phyloP scores from a whole-genome alignment of 805 yeast genomes.

The Wickerhamia fluorescens region DNA sequence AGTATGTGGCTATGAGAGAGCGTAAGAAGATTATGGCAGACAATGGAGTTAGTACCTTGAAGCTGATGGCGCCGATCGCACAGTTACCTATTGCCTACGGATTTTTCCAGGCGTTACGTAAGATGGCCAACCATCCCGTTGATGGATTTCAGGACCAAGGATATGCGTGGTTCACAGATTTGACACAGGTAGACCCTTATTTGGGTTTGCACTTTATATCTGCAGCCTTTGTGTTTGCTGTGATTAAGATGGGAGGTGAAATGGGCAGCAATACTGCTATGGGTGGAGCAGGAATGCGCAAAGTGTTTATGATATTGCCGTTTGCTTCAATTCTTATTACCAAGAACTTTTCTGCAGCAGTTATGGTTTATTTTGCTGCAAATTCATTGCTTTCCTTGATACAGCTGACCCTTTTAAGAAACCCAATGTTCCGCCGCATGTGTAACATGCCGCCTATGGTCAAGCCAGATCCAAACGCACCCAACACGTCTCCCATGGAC shows the following conservation, averaged over 20 bases:
- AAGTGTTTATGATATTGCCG: constrained; percentile 67
- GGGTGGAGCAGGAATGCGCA: constrained; percentile 48
- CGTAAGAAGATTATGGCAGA: constrained; percentile 59
- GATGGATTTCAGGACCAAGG: constrained; percentile 79
- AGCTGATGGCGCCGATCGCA: constrained; percentile 68
- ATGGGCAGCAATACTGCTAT: constrained; percentile 56
- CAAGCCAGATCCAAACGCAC: constrained; percentile 11
- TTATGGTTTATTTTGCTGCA: constrained; percentile 77
- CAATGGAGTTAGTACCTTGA: constrained; percentile 66
- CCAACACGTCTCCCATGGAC: constrained; percentile 28
- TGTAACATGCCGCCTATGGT: constrained; percentile 57
- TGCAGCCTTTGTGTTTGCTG: constrained; percentile 66
- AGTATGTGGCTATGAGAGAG: constrained; percentile 42
- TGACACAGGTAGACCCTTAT: constrained; percentile 84
- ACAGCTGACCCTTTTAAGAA: constrained; percentile 65
- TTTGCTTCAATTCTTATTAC: constrained; percentile 82
- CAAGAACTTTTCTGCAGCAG: constrained; percentile 77
- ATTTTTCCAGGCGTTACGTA: constrained; percentile 77
- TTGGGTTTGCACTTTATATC: constrained; percentile 79
- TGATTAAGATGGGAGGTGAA: constrained; percentile 85
- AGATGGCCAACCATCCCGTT: constrained; percentile 78
- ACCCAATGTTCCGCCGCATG: constrained; percentile 47
- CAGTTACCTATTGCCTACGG: constrained; percentile 87
- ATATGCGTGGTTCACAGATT: constrained; percentile 73
- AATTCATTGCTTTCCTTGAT: constrained; percentile 68